Conservation (phyloP, 306 rosid species). For the Dalbergia cultrata region DNA sequence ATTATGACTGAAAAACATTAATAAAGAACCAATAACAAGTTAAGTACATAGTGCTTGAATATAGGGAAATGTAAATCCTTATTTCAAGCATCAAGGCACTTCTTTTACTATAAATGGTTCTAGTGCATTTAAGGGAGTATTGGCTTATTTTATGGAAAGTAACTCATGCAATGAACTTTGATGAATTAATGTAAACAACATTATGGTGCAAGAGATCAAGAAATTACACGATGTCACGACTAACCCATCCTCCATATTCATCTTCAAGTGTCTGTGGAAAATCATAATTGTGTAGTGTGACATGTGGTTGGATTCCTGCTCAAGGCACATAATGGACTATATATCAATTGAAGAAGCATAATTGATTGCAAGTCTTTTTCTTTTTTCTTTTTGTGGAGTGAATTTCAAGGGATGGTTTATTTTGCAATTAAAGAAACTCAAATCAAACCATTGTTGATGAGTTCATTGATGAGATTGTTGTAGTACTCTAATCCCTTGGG, state of each 20-base stretch:
- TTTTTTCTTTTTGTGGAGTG: background rate
- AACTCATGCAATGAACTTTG: conserved; percentile 3
- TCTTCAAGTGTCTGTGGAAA: conserved; percentile 82
- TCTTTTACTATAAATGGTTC: background rate
- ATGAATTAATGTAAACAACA: conserved; percentile 12
- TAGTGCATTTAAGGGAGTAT: background rate
- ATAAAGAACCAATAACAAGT: background rate
- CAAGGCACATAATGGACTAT: background rate
- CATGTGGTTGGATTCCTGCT: conserved; percentile 84
- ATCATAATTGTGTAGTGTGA: conserved; percentile 64
- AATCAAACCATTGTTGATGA: conserved; percentile 61
- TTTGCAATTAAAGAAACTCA: conserved; percentile 24
- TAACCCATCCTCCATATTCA: conserved; percentile 87
- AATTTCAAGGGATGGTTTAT: conserved; percentile 18
- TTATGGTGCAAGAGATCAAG: background rate
- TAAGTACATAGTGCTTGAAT: background rate
- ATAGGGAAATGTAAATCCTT: background rate
- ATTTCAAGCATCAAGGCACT: background rate
- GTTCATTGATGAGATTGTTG: conserved; percentile 81
- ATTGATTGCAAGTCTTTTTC: background rate
- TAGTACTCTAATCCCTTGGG: conserved; percentile 77
- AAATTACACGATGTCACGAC: conserved; percentile 63
- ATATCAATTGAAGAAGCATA: conserved; percentile 12
- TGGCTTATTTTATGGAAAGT: background rate
- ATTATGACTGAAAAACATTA: background rate